A percentile compares a stretch with the other conserved stretches of the same genome.
These are phyloP conservation scores for Mycothermus thermophilus DNA, from an alignment of 495 filamentous ascomycete species.

Conservation along the genomic window DNA sequence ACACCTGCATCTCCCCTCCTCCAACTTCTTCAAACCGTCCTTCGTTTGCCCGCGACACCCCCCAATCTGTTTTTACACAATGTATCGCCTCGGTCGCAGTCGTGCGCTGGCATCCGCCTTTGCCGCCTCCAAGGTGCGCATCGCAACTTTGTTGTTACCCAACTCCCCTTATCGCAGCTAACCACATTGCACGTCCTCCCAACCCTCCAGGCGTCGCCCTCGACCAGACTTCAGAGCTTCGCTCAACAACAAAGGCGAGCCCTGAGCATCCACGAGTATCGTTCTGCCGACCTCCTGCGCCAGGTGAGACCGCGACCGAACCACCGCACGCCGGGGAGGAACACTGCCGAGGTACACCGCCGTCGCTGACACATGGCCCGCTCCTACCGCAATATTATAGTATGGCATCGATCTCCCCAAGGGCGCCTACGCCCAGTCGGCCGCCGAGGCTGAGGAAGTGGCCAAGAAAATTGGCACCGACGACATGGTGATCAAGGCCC, in stretches of 20 bases:
- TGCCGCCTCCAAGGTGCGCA: slow-evolving; percentile 33
- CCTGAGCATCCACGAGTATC: slow-evolving; percentile 94
- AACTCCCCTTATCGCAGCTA: too few species aligned
- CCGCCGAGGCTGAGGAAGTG: slow-evolving; percentile 79
- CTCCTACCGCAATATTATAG: slow-evolving; percentile 31
- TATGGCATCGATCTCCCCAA: slow-evolving; percentile 89
- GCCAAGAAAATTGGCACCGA: slow-evolving; percentile 83
- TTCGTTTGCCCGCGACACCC: too few species aligned
- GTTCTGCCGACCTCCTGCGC: slow-evolving; percentile 78
- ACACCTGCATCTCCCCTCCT: too few species aligned
- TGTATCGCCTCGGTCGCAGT: slow-evolving; percentile 37
- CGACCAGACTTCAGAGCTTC: slow-evolving; percentile 29
- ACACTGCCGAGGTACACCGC: neutral
- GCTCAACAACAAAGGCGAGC: slow-evolving; percentile 59
- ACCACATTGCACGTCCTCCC: neutral
- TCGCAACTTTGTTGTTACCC: too few species aligned
- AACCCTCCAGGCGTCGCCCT: slow-evolving; percentile 24
- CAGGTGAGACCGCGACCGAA: slow-evolving; percentile 52
- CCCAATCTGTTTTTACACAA: slow-evolving; percentile 12
- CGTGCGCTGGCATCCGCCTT: slow-evolving; percentile 35
- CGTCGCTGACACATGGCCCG: slow-evolving; percentile 5
- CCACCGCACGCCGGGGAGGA: too few species aligned
- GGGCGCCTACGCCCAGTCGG: slow-evolving; percentile 67
- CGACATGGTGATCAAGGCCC: slow-evolving; percentile 99
- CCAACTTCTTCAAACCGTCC: too few species aligned